Conservation (phyloP, 257 asterid genomes). For the Paulownia fortunei region DNA sequence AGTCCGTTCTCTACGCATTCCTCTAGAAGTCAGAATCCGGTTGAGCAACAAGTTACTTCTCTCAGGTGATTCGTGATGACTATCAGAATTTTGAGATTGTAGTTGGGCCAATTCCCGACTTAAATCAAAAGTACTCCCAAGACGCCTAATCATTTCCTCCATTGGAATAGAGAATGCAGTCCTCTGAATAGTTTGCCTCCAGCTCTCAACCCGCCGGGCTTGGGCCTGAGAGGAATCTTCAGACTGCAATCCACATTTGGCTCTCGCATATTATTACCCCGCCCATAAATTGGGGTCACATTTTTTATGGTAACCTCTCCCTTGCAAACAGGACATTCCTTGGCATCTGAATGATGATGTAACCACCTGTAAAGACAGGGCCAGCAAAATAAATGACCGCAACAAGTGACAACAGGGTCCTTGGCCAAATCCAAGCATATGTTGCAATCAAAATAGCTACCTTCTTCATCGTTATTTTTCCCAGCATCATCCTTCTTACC, state of each 20-base stretch:
- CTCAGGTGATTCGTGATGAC: too few relatives aligned
- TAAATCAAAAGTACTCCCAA: conserved; percentile 39
- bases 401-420: conserved; percentile 77
- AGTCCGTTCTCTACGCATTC: conserved; percentile 54
- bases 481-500: conserved; percentile 52
- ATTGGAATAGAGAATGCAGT: conserved; percentile 43
- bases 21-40: conserved; percentile 59
- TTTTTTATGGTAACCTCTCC: conserved; percentile 64
- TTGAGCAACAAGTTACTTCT: conserved; percentile 54
- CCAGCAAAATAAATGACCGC: conserved; percentile 83
- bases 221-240: conserved; percentile 54
- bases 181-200: conserved; percentile 55
- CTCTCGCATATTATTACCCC: conserved; percentile 42
- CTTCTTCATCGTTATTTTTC: conserved; percentile 47
- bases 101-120: conserved; percentile 37
- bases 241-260: conserved; percentile 40
- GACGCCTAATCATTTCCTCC: conserved; percentile 58
- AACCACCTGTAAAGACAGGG: conserved; percentile 74
- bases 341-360: conserved; percentile 61
- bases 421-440: conserved; percentile 72
- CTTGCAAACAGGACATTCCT: conserved; percentile 75
- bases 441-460: conserved; percentile 70
- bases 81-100: conserved; percentile 39
- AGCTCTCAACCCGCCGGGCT: conserved; percentile 59
- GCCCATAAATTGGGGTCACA: conserved; percentile 68